phyloP scores from a whole-genome alignment of 2,329 filamentous ascomycete genomes.

The Verticillium longisporum region DNA sequence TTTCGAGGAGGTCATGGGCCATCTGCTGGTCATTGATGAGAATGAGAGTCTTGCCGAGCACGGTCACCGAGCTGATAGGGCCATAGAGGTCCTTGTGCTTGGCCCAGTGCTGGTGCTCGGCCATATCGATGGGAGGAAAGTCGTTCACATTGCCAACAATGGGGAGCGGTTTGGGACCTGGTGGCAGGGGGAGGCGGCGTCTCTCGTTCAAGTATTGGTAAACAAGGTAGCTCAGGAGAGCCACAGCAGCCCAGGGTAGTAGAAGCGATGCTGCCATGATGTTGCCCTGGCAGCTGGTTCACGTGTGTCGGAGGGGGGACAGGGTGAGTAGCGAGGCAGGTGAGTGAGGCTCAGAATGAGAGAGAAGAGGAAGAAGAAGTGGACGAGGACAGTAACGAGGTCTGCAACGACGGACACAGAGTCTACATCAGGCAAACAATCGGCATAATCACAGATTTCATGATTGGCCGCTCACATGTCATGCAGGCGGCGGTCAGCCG shows the following conservation, averaged over 20 bases:
- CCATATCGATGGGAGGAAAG: constrained; percentile 26
- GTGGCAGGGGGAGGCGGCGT: constrained; percentile 26
- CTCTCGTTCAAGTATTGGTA: neutral
- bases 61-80: constrained; percentile 29
- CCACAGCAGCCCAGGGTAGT: neutral
- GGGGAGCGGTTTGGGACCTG: constrained; percentile 40
- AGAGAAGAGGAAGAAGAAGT: neutral
- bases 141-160: constrained; percentile 43
- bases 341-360: neutral
- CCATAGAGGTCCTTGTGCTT: constrained; percentile 31
- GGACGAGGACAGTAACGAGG: neutral
- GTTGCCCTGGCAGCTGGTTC: neutral
- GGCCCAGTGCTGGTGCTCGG: constrained; percentile 32
- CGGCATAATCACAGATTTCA: neutral
- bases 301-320: neutral
- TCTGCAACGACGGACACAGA: neutral
- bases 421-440: neutral
- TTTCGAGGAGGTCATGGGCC: constrained; percentile 28
- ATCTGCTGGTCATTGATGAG: constrained; percentile 28
- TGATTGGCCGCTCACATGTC: neutral
- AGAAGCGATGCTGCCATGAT: neutral
- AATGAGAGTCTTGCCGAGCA: constrained; percentile 31
- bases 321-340: neutral
- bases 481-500: neutral
- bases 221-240: neutral